Evolutionary conservation across 306 rosid genomes (phyloP), one percentile per base, ranked within the genome.

Genomic region (Benincasa hispida): DNA sequence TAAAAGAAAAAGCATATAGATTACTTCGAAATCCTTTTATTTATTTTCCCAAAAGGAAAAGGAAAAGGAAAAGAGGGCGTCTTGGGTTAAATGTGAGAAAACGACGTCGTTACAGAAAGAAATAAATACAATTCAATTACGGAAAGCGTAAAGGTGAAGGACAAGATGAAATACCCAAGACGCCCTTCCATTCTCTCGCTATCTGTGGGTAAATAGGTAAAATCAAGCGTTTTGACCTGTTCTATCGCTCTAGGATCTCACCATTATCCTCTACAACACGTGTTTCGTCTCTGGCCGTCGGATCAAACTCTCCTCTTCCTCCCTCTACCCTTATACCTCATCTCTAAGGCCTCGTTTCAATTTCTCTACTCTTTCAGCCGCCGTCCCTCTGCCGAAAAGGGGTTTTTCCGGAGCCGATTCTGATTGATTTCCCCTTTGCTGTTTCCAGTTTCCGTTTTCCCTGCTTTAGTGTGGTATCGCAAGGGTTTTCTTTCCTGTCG

Each of bases 301-400:
- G 79, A 79, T 79, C 74, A 10, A 70, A 3, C 39, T 39, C 39
- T 25, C 41, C 79, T 70, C n/a, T 75, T 56, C 62, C 8, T 27
- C 5, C 42, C 8, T 72, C 8, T 45, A 47, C 59, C 59, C 59
- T 72, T 32, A 32, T 34, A 35, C 50, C 32, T 54, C 78, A n/a
- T 55, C 67, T 18, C 22, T 67, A 14, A 75, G 19, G 10, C 54
- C 34, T 35, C 2, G 3, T 34, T 32, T 30, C 53, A 0, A 34
- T 37, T 74, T 37, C 53, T 22, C 15, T 70, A 56, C 74, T 58
- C 53, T 25, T 51, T 30, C 63, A 48, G 57, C 66, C 66, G 55
- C 55, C 68, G 35, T 58, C 53, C 32, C 39, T 19, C 59, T 27
- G 57, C 66, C 47, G 50, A 77, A 39, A 4, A 10, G 42, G 79